Base-by-base conservation (phyloP, 148 eudicot species). In the Limonium bicolor region DNA sequence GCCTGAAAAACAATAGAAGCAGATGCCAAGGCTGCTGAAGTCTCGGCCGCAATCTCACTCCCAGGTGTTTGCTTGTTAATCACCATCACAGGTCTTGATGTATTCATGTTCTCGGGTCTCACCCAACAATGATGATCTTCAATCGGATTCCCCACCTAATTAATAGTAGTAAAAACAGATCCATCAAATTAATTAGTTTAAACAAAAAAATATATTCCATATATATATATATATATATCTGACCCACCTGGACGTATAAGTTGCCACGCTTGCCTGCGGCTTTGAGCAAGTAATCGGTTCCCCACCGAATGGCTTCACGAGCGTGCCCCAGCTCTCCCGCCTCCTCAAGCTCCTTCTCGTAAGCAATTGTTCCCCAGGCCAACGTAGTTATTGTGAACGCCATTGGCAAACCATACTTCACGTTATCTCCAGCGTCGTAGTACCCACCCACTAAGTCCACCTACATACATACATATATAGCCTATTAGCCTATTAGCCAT, bases 371-470 rank as follows among this genome's bases (percentile, higher is more conserved):
- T 24, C 64, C 70, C 87, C 94, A 82, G 2, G 94, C 57, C 16
- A 87, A 35, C 6, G 94, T 87, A 22, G 96, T 78, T 0, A 82
- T 56, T 0, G 96, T 87, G 60, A 87, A 87, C 0, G 94, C 96
- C 94, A 87, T 78, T 1, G 96, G 96, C 37, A 82, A 32, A 4
- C 96, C 96, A 36, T 63, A 87, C 61, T 87, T 87, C 1, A 87
- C 94, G 41, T 87, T 87, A 61, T 86, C 96, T 17, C 96, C 96
- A 11, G 96, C 96, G 23, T 86, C 96, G 27, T 86, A 86, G 50
- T 87, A 87, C 50, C 96, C 96, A n/a, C 96, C 96, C 9, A 63
- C 78, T 20, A 87, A 58, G 57, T 87, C 94, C 65, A 87, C 81
- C 96, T 87, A 29, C 23, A 55, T 12, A 41, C 1, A n/a, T n/a